A percentile compares a stretch with the other conserved stretches of the same genome.
These are phyloP conservation scores for Calvatia gigantea DNA, from an alignment of 768 basidiomycete species.

Conservation along the genomic window DNA sequence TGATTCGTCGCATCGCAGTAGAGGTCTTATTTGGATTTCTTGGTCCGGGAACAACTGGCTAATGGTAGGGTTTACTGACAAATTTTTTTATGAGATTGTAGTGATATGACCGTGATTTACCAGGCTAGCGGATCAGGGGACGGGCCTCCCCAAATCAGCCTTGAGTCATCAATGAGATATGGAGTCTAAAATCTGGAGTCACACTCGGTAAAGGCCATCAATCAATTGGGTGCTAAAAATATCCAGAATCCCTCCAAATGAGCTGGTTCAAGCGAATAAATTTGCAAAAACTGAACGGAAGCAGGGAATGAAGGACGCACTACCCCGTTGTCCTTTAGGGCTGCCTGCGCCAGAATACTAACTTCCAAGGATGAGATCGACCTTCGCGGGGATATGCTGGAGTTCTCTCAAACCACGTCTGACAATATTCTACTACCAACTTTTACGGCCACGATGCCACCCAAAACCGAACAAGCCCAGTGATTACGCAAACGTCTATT, in stretches of 20 bases:
- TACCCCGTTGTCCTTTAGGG: background rate
- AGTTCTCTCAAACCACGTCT: too few relatives aligned
- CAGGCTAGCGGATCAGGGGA: conserved; percentile 17
- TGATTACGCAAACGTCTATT: too few relatives aligned
- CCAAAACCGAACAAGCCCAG: too few relatives aligned
- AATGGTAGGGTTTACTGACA: conserved; percentile 20
- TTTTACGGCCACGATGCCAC: too few relatives aligned
- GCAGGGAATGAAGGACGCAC: background rate
- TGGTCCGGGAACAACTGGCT: too few relatives aligned
- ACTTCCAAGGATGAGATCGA: background rate
- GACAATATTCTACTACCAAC: too few relatives aligned
- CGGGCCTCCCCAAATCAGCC: conserved; percentile 12
- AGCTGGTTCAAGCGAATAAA: background rate
- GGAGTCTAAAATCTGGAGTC: conserved; percentile 23
- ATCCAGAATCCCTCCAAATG: background rate
- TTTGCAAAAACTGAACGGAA: background rate
- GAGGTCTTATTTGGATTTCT: background rate
- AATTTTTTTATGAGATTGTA: conserved; percentile 22
- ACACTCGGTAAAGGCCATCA: conserved; percentile 16
- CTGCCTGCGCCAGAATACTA: background rate
- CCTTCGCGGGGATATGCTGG: background rate
- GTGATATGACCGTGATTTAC: conserved; percentile 18
- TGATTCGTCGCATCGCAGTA: conserved; percentile 21
- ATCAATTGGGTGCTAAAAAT: background rate
- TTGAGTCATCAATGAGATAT: conserved; percentile 18